Conservation (phyloP, 352 stramenopile genomes). For the Phytophthora fragariae region DNA sequence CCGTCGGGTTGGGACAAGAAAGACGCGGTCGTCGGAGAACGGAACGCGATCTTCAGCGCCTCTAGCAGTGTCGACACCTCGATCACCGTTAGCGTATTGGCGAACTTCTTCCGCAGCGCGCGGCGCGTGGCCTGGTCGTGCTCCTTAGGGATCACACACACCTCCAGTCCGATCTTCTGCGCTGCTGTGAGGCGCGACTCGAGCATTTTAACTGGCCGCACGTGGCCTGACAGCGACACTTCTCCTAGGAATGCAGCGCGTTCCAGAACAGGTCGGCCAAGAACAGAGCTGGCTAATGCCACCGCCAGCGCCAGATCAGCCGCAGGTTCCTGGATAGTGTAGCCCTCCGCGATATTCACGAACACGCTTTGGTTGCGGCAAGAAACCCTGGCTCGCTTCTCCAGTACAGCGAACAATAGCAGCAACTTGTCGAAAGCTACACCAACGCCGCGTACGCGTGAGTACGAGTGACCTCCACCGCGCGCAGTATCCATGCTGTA, state of each 20-base stretch:
- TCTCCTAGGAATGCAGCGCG: constrained; percentile 81
- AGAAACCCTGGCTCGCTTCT: constrained; percentile 89
- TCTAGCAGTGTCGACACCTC: constrained; percentile 74
- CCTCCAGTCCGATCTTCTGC: constrained; percentile 80
- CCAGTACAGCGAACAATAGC: constrained; percentile 96
- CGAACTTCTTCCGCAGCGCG: constrained; percentile 62
- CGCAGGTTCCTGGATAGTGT: constrained; percentile 82
- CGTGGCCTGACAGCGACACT: constrained; percentile 77
- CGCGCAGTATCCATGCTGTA: constrained; percentile 42
- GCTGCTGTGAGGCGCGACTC: constrained; percentile 79
- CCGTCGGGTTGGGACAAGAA: constrained; percentile 25
- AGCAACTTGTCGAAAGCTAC: constrained; percentile 92
- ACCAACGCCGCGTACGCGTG: constrained; percentile 75
- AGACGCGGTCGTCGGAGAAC: constrained; percentile 23
- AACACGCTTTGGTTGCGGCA: constrained; percentile 86
- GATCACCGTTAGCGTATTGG: constrained; percentile 57
- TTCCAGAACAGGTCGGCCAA: constrained; percentile 59
- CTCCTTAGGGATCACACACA: constrained; percentile 77
- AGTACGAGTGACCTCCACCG: constrained; percentile 48
- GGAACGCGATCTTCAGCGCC: constrained; percentile 69
- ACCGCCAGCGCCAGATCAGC: constrained; percentile 82
- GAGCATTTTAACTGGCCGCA: constrained; percentile 87
- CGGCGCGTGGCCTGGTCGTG: constrained; percentile 52
- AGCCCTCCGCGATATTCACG: constrained; percentile 88
- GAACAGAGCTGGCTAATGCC: constrained; percentile 74